Base-by-base conservation (phyloP, 2,329 filamentous ascomycete genomes). In the Xylariaceae sp. region DNA sequence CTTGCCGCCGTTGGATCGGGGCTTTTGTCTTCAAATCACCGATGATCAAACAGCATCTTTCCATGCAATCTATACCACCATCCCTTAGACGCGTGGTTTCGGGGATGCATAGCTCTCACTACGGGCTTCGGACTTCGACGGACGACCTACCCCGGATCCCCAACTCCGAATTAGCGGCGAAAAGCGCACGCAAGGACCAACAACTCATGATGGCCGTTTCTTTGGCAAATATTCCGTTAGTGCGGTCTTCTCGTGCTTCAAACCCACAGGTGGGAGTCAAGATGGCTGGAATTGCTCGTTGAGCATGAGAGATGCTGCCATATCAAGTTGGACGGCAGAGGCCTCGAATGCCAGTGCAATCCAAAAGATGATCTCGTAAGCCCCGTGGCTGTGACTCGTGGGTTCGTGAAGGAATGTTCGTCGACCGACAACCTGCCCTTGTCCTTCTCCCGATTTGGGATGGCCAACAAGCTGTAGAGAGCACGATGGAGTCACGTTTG, bases 41-140 rank as follows among this genome's bases (percentile, higher is more conserved):
- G 31, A 7, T 34, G 9, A 6, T 19, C n/a, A 7, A 17, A 34
- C 33, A 33, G 31, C n/a, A 6, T 26, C 6, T 26, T 26, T 26
- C 13, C 4, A 13, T 6, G 7, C 13, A n/a, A 7, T 32, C 30
- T 7, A 17, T n/a, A 17, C 30, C 30, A n/a, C 6, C 30, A 32
- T n/a, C 16, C 30, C 30, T 17, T 19, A 18, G 15, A 17, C 33
- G n/a, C 33, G 33, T 6, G 33, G 17, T 6, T 6, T 32, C 30
- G 19, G 33, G 33, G 33, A 34, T n/a, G 19, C 31, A 16, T 33
- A 16, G 17, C 9, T 17, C 22, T 39, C 35, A 34, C 44, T 15
- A 38, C 45, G 44, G 43, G 33, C 39, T 42, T 47, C 50, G 50
- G 50, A 51, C 47, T 52, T 42, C 34, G 34, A 29, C 50, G 50